A percentile compares a stretch with the other conserved stretches of the same genome.
Conservation (phyloP, 2,329 filamentous ascomycete species). For the Teratosphaeria zuluensis region DNA sequence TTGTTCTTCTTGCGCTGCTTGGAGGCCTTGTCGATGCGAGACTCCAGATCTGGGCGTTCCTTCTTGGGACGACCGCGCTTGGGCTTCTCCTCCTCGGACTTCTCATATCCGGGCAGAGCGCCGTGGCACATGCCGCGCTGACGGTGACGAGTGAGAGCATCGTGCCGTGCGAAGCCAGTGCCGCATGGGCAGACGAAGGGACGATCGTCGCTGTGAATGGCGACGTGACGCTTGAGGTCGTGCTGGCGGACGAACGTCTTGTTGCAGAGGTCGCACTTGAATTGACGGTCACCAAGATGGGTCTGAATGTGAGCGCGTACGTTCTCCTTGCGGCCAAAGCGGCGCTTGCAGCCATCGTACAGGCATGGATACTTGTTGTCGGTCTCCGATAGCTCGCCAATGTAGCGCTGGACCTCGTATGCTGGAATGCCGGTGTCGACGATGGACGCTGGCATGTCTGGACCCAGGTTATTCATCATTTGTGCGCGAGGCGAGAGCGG, state of each 20-base stretch:
- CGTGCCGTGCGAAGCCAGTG: slow-evolving; percentile 88
- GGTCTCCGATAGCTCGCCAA: slow-evolving; percentile 35
- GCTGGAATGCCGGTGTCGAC: slow-evolving; percentile 75
- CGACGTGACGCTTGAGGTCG: slow-evolving; percentile 91
- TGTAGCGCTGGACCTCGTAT: slow-evolving; percentile 55
- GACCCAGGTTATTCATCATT: slow-evolving; percentile 38
- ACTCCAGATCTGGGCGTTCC: slow-evolving; percentile 49
- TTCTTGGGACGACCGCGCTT: slow-evolving; percentile 60
- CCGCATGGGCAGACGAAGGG: slow-evolving; percentile 91
- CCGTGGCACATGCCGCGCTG: slow-evolving; percentile 96
- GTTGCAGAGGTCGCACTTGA: slow-evolving; percentile 81
- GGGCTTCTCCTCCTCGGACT: slow-evolving; percentile 50
- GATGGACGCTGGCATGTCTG: slow-evolving; percentile 50
- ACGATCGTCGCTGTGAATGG: slow-evolving; percentile 94
- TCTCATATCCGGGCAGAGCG: slow-evolving; percentile 64
- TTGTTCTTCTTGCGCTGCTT: slow-evolving; percentile 38
- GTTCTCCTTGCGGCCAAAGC: slow-evolving; percentile 95
- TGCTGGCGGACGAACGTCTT: slow-evolving; percentile 97
- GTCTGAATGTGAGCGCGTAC: slow-evolving; percentile 98
- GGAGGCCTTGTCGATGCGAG: slow-evolving; percentile 47
- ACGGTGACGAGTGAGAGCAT: slow-evolving; percentile 85
- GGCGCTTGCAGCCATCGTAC: slow-evolving; percentile 67
- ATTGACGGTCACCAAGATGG: slow-evolving; percentile 91
- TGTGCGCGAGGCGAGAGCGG: slow-evolving; percentile 25
- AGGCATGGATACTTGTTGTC: slow-evolving; percentile 40